Evolutionary conservation across 2,329 filamentous ascomycete species (phyloP).

Genomic region (Alternaria hordeiaustralica): DNA sequence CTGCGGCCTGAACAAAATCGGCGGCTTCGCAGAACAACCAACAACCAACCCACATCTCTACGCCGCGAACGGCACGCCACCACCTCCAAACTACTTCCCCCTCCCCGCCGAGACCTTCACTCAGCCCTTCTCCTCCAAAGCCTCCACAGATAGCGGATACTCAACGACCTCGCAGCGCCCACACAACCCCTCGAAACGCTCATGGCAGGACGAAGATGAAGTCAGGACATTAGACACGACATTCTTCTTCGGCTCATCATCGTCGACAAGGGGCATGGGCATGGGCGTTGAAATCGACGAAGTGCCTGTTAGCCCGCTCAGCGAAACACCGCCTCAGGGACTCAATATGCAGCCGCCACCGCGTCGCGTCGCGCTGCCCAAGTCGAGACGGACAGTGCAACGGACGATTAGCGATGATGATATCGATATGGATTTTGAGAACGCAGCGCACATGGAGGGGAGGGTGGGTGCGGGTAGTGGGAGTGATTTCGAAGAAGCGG

Average conservation of each 20-base stretch:
- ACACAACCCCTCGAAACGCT: conserved; percentile 51
- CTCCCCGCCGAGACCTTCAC: conserved; percentile 43
- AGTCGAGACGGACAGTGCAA: conserved; percentile 20
- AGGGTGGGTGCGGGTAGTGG: conserved; percentile 45
- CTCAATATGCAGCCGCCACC: conserved; percentile 29
- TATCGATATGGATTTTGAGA: conserved; percentile 43
- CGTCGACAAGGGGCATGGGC: conserved; percentile 14
- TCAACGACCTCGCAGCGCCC: conserved; percentile 30
- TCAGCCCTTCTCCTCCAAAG: conserved; percentile 42
- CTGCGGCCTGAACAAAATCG: conserved; percentile 79
- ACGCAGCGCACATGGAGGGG: conserved; percentile 40
- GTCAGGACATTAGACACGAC: conserved; percentile 25
- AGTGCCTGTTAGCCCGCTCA: conserved; percentile 44
- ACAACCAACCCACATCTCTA: conserved; percentile 44
- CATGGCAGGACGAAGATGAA: conserved; percentile 50
- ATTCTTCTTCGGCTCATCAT: conserved; percentile 37
- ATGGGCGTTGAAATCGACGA: conserved; percentile 36
- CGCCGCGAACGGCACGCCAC: conserved; percentile 39
- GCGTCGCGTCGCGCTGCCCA: conserved; percentile 41
- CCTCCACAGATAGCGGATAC: conserved; percentile 35
- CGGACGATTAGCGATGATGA: conserved; percentile 28
- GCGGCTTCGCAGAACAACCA: conserved; percentile 69
- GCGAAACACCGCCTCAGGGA: conserved; percentile 31
- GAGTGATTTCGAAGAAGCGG: conserved; percentile 72
- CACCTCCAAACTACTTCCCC: conserved; percentile 36